Evolutionary conservation across 805 yeast genomes (phyloP).

Genomic region (Metschnikowia sp.): DNA sequence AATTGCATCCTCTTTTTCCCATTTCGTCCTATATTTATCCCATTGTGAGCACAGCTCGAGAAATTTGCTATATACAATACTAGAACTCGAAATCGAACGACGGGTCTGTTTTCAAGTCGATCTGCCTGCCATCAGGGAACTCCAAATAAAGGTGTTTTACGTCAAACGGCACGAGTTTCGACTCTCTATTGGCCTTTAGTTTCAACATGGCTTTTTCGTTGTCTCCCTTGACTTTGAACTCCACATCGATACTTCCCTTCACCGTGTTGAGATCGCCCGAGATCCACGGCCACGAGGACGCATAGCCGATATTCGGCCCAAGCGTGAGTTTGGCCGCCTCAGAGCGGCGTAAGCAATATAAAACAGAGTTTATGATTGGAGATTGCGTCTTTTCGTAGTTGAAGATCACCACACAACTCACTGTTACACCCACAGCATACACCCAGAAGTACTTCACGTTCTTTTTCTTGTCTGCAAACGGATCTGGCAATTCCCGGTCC

Average conservation of each 20-base stretch:
- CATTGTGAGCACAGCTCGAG: not conserved
- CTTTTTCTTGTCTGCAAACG: conserved; percentile 51
- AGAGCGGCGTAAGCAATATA: conserved; percentile 81
- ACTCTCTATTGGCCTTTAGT: conserved; percentile 69
- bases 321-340: conserved; percentile 55
- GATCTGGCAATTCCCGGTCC: conserved; percentile 81
- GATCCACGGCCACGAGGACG: conserved; percentile 84
- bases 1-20: no score
- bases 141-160: conserved; percentile 32
- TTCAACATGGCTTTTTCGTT: conserved; percentile 51
- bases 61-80: conserved; percentile 1
- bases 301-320: conserved; percentile 75
- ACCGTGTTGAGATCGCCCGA: conserved; percentile 81
- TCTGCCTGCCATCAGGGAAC: conserved; percentile 19
- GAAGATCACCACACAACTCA: conserved; percentile 59
- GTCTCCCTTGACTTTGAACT: conserved; percentile 68
- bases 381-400: conserved; percentile 91
- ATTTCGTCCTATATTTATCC: not conserved
- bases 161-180: conserved; percentile 46
- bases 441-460: conserved; percentile 51
- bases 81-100: conserved; percentile 28
- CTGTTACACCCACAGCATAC: conserved; percentile 37
- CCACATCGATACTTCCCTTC: conserved; percentile 72
- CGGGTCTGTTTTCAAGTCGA: conserved; percentile 30
- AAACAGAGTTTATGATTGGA: conserved; percentile 82